Evolutionary conservation across 768 basidiomycete species (phyloP).

Genomic region (Pleurotus ostreatus): DNA sequence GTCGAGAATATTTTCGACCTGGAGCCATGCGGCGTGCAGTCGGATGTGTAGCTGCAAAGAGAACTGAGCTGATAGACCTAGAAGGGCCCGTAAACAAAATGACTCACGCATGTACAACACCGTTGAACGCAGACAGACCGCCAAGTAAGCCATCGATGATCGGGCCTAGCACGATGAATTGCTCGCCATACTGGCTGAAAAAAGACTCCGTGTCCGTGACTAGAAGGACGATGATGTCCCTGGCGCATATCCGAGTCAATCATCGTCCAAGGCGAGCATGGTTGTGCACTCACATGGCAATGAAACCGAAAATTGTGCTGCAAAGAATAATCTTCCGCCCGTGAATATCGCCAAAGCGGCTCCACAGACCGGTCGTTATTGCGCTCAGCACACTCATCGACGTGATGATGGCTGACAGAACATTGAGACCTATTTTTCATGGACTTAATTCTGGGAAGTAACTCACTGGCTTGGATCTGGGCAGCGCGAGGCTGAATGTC

Average conservation of each 20-base stretch:
- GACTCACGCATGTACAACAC: conserved; percentile 67
- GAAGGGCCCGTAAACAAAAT: conserved; percentile 35
- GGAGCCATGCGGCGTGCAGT: conserved; percentile 50
- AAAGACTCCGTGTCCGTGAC: conserved; percentile 57
- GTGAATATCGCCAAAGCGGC: conserved; percentile 67
- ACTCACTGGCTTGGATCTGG: conserved; percentile 60
- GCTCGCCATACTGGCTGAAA: conserved; percentile 54
- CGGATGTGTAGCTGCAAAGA: conserved; percentile 47
- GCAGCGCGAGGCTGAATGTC: conserved; percentile 68
- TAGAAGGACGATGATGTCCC: conserved; percentile 78
- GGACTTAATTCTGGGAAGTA: neutral
- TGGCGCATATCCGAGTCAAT: conserved; percentile 24
- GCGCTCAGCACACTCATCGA: conserved; percentile 78
- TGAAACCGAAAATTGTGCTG: conserved; percentile 61
- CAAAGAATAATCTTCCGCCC: conserved; percentile 77
- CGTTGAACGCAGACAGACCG: conserved; percentile 60
- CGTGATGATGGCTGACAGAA: conserved; percentile 54
- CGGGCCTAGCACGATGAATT: conserved; percentile 73
- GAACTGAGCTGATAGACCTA: conserved; percentile 13
- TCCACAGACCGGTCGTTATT: conserved; percentile 86
- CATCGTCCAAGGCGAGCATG: neutral
- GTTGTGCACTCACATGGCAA: conserved; percentile 57
- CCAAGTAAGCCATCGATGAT: conserved; percentile 78
- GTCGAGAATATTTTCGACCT: conserved; percentile 55
- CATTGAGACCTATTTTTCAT: neutral